Evolutionary conservation across 257 asterid species (phyloP).

Genomic region (Nicotiana benthamiana): DNA sequence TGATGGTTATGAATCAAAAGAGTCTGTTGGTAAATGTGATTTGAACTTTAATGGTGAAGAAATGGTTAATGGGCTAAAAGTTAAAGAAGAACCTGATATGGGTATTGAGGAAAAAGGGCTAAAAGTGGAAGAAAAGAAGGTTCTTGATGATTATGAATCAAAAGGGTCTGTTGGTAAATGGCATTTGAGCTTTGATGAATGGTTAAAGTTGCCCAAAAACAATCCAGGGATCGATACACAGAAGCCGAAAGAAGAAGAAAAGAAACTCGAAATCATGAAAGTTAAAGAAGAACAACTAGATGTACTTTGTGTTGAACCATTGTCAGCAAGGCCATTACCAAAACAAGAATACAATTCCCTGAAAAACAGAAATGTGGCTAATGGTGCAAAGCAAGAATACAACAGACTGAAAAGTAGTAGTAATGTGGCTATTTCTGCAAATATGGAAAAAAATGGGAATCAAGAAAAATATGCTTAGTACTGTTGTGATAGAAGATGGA

Average conservation of each 20-base stretch:
- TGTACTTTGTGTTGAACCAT: slow-evolving; percentile 34
- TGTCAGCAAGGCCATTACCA: slow-evolving; percentile 35
- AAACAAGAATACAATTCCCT: slow-evolving; percentile 23
- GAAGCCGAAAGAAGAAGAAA: not conserved
- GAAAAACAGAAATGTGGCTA: not conserved
- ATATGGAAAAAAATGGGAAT: slow-evolving; percentile 24
- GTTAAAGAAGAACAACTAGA: slow-evolving; percentile 22
- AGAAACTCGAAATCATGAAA: not conserved
- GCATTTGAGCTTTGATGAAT: slow-evolving; percentile 14
- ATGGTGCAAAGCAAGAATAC: not conserved
- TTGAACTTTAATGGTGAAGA: not conserved
- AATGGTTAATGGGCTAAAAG: not conserved
- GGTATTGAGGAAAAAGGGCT: not conserved
- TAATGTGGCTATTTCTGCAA: not conserved
- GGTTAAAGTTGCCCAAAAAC: slow-evolving; percentile 17
- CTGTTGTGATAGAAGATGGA: slow-evolving; percentile 63
- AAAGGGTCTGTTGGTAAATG: not conserved
- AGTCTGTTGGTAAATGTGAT: not conserved
- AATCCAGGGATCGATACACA: not conserved
- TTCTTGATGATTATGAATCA: not conserved
- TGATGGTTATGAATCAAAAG: not conserved
- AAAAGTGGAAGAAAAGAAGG: not conserved
- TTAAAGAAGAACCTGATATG: slow-evolving; percentile 29
- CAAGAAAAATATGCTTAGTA: slow-evolving; percentile 24
- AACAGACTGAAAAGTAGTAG: not conserved